phyloP scores from a whole-genome alignment of 768 basidiomycete genomes.

The Tylopilus rubrobrunneus region DNA sequence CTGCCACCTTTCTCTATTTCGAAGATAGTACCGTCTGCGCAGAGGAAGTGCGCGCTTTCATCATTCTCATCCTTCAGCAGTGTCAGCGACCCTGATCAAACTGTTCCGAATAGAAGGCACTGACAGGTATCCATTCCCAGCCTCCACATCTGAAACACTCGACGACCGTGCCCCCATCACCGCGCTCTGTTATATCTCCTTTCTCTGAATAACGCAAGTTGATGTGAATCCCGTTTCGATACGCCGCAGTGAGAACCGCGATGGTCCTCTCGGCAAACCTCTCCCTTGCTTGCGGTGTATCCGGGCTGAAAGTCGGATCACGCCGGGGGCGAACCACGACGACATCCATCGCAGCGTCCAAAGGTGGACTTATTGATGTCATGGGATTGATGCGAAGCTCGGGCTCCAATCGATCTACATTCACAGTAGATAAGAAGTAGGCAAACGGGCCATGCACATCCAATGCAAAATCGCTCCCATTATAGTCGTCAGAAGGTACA shows the following conservation, averaged over 20 bases:
- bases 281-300: slow-evolving; percentile 41
- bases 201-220: slow-evolving; percentile 49
- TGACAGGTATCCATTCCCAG: slow-evolving; percentile 86
- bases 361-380: slow-evolving; percentile 42
- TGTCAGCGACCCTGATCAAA: slow-evolving; percentile 1
- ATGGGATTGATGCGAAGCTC: slow-evolving; percentile 75
- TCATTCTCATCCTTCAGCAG: slow-evolving; percentile 53
- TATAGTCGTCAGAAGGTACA: slow-evolving; percentile 32
- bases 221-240: slow-evolving; percentile 71
- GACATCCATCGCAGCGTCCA: slow-evolving; percentile 59
- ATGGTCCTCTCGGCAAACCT: slow-evolving; percentile 52
- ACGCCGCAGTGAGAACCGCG: slow-evolving; percentile 62
- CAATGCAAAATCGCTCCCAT: slow-evolving; percentile 34
- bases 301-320: slow-evolving; percentile 44
- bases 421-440: slow-evolving; percentile 81
- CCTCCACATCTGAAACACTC: slow-evolving; percentile 77
- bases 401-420: slow-evolving; percentile 84
- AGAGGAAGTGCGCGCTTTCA: slow-evolving; percentile 63
- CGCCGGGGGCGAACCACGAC: slow-evolving; percentile 71
- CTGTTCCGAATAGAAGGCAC: slow-evolving; percentile 21
- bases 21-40: slow-evolving; percentile 74
- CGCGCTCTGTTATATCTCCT: slow-evolving; percentile 40
- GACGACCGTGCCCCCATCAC: slow-evolving; percentile 52
- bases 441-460: slow-evolving; percentile 72
- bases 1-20: slow-evolving; percentile 58